Percentiles rank a stretch among this genome's conserved stretches.
Conservation (phyloP, 176 grass and related monocot genomes). For the Avena sativa region DNA sequence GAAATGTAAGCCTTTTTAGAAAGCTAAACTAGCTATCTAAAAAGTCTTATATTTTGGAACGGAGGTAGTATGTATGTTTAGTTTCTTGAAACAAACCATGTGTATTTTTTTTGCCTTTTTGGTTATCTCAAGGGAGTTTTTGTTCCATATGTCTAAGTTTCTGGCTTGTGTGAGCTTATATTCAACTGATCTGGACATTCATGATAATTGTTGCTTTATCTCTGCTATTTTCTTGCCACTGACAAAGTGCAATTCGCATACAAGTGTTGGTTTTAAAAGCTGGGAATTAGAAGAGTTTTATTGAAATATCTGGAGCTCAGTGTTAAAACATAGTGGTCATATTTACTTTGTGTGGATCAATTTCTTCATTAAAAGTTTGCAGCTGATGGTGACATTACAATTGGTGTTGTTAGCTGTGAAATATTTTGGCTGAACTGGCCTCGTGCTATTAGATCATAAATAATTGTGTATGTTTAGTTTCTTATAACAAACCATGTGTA, state of each 20-base stretch:
- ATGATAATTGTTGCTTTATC: background rate
- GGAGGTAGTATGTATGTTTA: background rate
- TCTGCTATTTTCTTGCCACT: background rate
- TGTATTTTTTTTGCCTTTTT: background rate
- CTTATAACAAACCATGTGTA: background rate
- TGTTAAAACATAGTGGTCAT: background rate
- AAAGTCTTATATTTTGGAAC: too few relatives aligned
- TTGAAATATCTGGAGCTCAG: background rate
- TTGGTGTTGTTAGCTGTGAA: background rate
- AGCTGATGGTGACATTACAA: background rate
- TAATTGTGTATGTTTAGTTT: background rate
- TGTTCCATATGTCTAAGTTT: slow-evolving; percentile 3
- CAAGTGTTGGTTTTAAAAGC: background rate
- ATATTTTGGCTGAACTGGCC: background rate
- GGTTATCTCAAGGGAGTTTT: background rate
- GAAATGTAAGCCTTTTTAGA: too few relatives aligned
- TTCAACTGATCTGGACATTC: slow-evolving; percentile 2
- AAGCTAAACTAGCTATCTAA: too few relatives aligned
- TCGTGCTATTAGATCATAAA: background rate
- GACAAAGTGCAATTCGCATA: background rate
- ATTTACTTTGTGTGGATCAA: background rate
- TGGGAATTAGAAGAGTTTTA: background rate
- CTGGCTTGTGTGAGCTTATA: slow-evolving; percentile 14
- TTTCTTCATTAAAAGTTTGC: slow-evolving; percentile 10
- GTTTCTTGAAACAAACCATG: background rate